Conservation (phyloP, 177 flowering plant genomes). For the Telopea speciosissima region DNA sequence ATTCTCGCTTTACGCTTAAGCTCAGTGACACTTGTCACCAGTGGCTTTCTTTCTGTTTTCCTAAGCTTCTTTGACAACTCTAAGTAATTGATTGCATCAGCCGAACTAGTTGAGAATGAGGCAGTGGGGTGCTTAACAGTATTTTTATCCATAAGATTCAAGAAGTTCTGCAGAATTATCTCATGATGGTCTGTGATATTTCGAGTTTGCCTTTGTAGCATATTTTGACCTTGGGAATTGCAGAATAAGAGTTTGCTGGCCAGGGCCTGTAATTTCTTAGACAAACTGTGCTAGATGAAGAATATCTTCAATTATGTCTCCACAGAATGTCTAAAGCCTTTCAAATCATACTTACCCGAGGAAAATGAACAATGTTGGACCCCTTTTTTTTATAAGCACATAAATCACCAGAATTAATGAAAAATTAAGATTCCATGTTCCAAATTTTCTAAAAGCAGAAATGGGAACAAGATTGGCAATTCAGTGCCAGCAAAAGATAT, state of each 20-base stretch:
- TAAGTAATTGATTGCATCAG: conserved; percentile 1
- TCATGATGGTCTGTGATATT: neutral
- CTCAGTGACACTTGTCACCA: conserved; percentile 32
- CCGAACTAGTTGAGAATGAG: conserved; percentile 19
- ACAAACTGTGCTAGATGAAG: neutral
- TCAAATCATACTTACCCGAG: neutral
- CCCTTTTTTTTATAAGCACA: neutral
- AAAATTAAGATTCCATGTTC: neutral
- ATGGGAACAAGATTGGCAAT: neutral
- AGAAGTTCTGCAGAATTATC: conserved; percentile 3
- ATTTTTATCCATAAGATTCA: neutral
- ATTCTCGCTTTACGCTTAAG: conserved; percentile 42
- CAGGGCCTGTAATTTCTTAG: neutral
- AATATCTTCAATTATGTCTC: neutral
- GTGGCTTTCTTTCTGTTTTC: conserved; percentile 43
- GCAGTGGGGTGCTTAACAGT: neutral
- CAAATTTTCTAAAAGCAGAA: neutral
- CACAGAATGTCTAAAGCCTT: neutral
- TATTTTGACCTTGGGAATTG: conserved; percentile 2
- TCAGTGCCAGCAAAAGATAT: too few relatives aligned
- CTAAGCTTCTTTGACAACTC: conserved; percentile 34
- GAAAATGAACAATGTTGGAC: neutral
- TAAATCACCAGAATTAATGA: neutral
- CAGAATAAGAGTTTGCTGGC: neutral
- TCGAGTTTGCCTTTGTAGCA: conserved; percentile 7